Evolutionary conservation across 495 filamentous ascomycete species (phyloP), one percentile per base, ranked within the genome.

Genomic region (Durotheca rogersii): DNA sequence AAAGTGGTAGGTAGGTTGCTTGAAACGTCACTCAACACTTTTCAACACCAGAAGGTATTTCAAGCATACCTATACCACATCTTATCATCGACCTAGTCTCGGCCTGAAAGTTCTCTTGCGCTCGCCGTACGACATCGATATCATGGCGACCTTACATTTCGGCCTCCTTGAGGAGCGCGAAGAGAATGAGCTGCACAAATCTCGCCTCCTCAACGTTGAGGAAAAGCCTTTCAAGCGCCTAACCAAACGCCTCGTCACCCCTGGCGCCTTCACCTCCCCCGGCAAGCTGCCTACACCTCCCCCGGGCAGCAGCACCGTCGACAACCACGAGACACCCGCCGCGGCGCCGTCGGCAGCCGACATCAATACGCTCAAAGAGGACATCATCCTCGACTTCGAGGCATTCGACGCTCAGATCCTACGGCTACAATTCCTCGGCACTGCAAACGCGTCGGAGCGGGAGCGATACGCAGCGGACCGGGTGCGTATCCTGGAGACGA

Each of bases 171-270:
- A 77, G 18, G 71, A 72, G 46, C 69, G 73, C 25, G 78, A 78
- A 41, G 78, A 81, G 83, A 90, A 94, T 67, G 81, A 88, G 33
- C 84, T 96, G 19, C 91, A 96, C 77, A 94, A 91, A 65, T 78
- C 81, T 27, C 93, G 93, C 17, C 88, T 96, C 16, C 80, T 97
- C 25, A 85, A 84, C 57, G 86, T 96, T 56, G 93, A 98, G 77
- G 87, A 94, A 62, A 90, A 89, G 41, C 89, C 90, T 2, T 96
- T 92, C 80, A 87, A 88, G 67, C 88, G 92, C 39, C 81, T 98
- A 41, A 84, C 86, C 7, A 89, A 89, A 70, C 84, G 88, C 32
- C 80, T 95, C 7, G 72, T 86, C 18, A 76, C 81, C 21, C 76
- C 87, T 4, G 75, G 83, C 39, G 80, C 83, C 2, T 72, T 88